A percentile compares a stretch with the other conserved stretches of the same genome.
These are phyloP conservation scores for Polygonum aviculare DNA, from an alignment of 148 eudicot genomes.

Conservation along the genomic window DNA sequence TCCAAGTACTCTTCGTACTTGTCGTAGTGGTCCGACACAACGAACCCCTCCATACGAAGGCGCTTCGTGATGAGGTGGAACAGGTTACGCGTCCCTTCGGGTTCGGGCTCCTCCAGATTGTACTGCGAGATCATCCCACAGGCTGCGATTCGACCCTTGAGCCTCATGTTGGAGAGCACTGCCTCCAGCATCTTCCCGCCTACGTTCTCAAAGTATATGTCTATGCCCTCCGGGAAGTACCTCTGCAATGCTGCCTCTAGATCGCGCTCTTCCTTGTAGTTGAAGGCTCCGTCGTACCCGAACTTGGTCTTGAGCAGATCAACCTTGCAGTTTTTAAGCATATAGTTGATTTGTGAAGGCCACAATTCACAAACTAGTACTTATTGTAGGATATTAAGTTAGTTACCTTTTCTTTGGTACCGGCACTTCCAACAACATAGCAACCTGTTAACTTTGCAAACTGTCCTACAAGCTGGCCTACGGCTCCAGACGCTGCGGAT, in stretches of 20 bases:
- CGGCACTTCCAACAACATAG: constrained; percentile 47
- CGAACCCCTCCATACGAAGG: constrained; percentile 40
- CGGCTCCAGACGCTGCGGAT: constrained; percentile 29
- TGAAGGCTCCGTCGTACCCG: constrained; percentile 55
- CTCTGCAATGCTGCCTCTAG: constrained; percentile 40
- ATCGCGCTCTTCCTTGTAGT: constrained; percentile 54
- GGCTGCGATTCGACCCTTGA: constrained; percentile 37
- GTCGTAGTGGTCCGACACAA: constrained; percentile 25
- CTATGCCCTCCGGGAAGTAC: constrained; percentile 17
- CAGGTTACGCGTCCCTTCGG: constrained; percentile 31
- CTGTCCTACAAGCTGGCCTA: constrained; percentile 42
- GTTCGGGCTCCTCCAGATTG: constrained; percentile 26
- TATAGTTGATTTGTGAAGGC: too few relatives aligned
- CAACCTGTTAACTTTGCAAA: constrained; percentile 36
- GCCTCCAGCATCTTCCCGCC: constrained; percentile 54
- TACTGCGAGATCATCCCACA: constrained; percentile 53
- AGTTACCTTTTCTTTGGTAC: constrained; percentile 32
- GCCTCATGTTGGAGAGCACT: constrained; percentile 36
- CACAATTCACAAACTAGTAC: too few relatives aligned
- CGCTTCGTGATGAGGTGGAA: constrained; percentile 24
- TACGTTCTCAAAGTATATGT: constrained; percentile 36
- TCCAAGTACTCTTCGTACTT: constrained; percentile 34
- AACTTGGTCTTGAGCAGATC: constrained; percentile 40
- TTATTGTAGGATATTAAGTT: background rate
- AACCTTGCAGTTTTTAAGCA: constrained; percentile 21